Evolutionary conservation across 192 early-diverging fungal species (phyloP), one percentile per base, ranked within the genome.

Genomic region (Linnemannia zychae): DNA sequence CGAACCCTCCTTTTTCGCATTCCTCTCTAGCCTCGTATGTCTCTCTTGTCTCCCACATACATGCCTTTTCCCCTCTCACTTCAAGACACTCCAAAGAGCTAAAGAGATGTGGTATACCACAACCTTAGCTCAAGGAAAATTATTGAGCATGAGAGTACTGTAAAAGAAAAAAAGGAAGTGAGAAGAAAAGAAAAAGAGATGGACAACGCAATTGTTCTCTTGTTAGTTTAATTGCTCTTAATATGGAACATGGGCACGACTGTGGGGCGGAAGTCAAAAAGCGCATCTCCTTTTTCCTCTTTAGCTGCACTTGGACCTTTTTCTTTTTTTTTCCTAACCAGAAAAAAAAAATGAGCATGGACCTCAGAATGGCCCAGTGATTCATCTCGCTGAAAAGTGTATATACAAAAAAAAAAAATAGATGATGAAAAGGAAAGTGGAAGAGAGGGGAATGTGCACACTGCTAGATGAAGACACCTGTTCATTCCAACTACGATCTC

Each of bases 181-280:
- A 15, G 24, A 63, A 31, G 49, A 63, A 31, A 12, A 9, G 15
- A 31, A 31, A 0, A 15, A 63, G 28, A 57, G 53, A 57, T 57
- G n/a, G 20, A 52, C 50, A n/a, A n/a, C n/a, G n/a, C n/a, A n/a
- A n/a, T 52, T 18, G 5, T 15, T 50, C 49, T 50, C 49, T 18
- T 57, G 22, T 57, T 6, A 17, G n/a, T 57, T 28, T 0, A 24
- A 24, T 24, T 57, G 57, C 57, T 63, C 57, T 31, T 12, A 31
- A 28, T 33, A 28, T 63, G 57, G 57, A 63, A 63, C 57, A 63
- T 63, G 57, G 57, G 24, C 11, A 63, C 7, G 3, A 33, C 12
- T 63, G 57, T 63, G 57, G 57, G 28, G 57, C 57, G 57, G 57
- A 63, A 63, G 57, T n/a, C 31, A n/a, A 63, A 44, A 44, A 63